phyloP scores from a whole-genome alignment of 805 yeast species.

The Suhomyces sp. region DNA sequence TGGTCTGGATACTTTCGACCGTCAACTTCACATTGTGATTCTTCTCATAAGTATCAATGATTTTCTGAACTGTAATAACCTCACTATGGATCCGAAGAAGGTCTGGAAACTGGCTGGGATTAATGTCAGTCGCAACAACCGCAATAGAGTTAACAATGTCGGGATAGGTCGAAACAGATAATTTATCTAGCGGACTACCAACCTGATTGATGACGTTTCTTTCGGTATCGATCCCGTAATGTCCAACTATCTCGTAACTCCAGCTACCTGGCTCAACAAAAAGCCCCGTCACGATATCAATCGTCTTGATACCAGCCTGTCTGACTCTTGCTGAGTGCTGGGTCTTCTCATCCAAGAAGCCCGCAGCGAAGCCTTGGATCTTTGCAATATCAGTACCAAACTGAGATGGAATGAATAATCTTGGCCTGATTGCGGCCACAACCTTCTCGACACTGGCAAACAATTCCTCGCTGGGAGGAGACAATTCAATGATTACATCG shows the following conservation, averaged over 20 bases:
- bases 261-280: slow-evolving; percentile 38
- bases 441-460: slow-evolving; percentile 38
- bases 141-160: slow-evolving; percentile 20
- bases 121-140: slow-evolving; percentile 18
- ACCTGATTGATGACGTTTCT: slow-evolving; percentile 32
- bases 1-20: no score
- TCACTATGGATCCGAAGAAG: slow-evolving; percentile 43
- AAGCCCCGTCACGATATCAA: slow-evolving; percentile 42
- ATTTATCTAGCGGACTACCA: slow-evolving; percentile 39
- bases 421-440: slow-evolving; percentile 43
- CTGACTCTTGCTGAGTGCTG: slow-evolving; percentile 29
- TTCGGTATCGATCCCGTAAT: slow-evolving; percentile 38
- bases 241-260: slow-evolving; percentile 33
- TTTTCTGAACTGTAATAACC: slow-evolving; percentile 33
- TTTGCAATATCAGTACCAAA: slow-evolving; percentile 50
- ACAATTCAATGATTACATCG: slow-evolving; percentile 52
- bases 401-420: slow-evolving; percentile 59
- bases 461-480: slow-evolving; percentile 28
- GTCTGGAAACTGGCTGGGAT: slow-evolving; percentile 44
- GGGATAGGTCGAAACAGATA: slow-evolving; percentile 34
- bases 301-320: slow-evolving; percentile 35
- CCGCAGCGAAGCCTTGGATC: slow-evolving; percentile 29
- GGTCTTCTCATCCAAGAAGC: slow-evolving; percentile 32
- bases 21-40: no score
- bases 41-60: no score